Base-by-base conservation (phyloP, 805 yeast species). In the Pichia exigua region DNA sequence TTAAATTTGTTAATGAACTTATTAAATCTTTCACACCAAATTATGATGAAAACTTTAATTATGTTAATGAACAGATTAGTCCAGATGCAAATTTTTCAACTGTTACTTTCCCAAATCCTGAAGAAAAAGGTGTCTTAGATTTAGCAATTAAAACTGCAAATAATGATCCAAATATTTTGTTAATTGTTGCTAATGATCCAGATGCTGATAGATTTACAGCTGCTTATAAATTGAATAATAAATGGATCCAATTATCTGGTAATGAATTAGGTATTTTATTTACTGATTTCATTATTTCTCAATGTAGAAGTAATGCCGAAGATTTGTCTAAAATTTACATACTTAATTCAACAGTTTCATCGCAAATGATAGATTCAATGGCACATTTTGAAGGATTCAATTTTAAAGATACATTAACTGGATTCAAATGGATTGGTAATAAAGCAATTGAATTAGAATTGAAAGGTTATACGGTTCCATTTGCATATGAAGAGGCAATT, bases 381-480 rank as follows among this genome's bases (percentile, higher is more conserved):
- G 94, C 96, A 0, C 65, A 73, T 4, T 63, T 61, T 5, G 73
- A 78, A 45, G 83, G 84, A 0, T 83, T 85, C 62, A 72, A 78
- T 45, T 86, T 76, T 66, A 75, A 72, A 42, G 97, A 94, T 55
- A 92, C 98, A 0, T 73, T 92, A 51, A 92, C 98, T 0, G 99
- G 99, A 1, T 92, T 92, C 73, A 92, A 92, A 69, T 92, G 99
- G 99, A 84, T 92, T 39, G 99, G 98, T 4, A 92, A 92, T 63
- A 78, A 81, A 56, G 94, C 96, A 2, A 79, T 85, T 38, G 86
- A 83, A 9, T 70, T 87, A 46, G 89, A 85, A 56, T 55, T 62
- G 0, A 64, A 77, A 44, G 96, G 95, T 0, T 80, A 62, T 60
- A 56, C 49, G 4, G 96, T 91, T 1, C 95, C 96, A 0, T 90